Evolutionary conservation across 768 basidiomycete species (phyloP).

Genomic region (Mrakia gelida): DNA sequence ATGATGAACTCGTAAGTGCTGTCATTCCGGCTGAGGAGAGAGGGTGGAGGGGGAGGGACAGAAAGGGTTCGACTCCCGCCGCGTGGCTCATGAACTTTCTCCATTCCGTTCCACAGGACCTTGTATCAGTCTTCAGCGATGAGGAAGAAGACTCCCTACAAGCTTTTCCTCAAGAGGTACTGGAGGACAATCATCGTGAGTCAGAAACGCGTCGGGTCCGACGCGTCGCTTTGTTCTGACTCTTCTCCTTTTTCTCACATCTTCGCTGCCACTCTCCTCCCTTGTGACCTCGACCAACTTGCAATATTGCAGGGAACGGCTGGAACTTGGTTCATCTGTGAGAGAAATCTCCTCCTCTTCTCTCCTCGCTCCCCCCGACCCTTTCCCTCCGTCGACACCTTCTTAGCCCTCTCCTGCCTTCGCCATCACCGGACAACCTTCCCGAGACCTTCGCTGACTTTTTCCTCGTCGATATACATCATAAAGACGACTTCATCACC

Average conservation of each 20-base stretch:
- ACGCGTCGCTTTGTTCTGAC: constrained; percentile 6
- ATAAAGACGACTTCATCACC: constrained; percentile 61
- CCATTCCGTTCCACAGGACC: constrained; percentile 34
- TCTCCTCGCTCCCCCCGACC: too few relatives aligned
- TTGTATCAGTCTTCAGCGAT: constrained; percentile 49
- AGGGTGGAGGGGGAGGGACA: too few relatives aligned
- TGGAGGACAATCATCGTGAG: constrained; percentile 69
- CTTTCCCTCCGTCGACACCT: too few relatives aligned
- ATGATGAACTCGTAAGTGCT: constrained; percentile 61
- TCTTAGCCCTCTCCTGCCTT: too few relatives aligned
- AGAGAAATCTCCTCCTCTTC: too few relatives aligned
- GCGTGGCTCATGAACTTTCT: too few relatives aligned
- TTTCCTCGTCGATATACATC: too few relatives aligned
- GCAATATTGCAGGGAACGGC: background rate
- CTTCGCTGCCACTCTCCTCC: background rate
- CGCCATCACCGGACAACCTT: too few relatives aligned
- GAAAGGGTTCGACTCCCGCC: too few relatives aligned
- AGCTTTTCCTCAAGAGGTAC: constrained; percentile 58
- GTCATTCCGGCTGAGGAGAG: too few relatives aligned
- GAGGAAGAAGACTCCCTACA: constrained; percentile 54
- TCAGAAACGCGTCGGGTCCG: constrained; percentile 50
- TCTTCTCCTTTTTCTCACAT: background rate
- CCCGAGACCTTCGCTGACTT: too few relatives aligned
- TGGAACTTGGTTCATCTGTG: constrained; percentile 39
- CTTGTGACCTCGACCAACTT: too few relatives aligned